phyloP scores from a whole-genome alignment of 2,329 filamentous ascomycete species.

The Alternaria sp. region DNA sequence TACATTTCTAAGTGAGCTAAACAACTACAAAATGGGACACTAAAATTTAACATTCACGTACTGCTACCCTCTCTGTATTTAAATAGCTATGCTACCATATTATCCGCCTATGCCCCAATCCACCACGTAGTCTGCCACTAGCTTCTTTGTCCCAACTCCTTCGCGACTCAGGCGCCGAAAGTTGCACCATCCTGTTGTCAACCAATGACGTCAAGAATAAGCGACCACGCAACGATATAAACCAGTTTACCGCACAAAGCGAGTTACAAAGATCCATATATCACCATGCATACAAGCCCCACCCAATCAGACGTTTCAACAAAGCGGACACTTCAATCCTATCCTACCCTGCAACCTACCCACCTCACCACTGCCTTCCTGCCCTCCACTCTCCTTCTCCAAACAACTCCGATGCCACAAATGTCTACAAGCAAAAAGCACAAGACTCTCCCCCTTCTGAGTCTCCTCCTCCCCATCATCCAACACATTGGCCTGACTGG shows the following conservation, averaged over 20 bases:
- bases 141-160: too few species aligned
- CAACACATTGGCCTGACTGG: constrained; percentile 18
- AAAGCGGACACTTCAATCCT: constrained; percentile 40
- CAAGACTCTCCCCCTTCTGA: constrained; percentile 27
- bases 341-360: constrained; percentile 14
- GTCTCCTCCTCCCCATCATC: constrained; percentile 12
- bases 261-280: not conserved
- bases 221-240: too few species aligned
- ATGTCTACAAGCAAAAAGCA: constrained; percentile 54
- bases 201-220: too few species aligned
- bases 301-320: constrained; percentile 26
- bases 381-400: constrained; percentile 25
- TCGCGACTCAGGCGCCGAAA: too few species aligned
- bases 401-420: constrained; percentile 52
- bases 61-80: too few species aligned
- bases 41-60: too few species aligned
- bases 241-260: not conserved
- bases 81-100: too few species aligned
- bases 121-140: too few species aligned
- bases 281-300: not conserved
- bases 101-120: too few species aligned
- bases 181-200: too few species aligned
- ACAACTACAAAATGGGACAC: too few species aligned
- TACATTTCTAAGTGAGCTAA: too few species aligned
- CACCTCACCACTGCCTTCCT: constrained; percentile 6